These are phyloP conservation scores for Trypanosoma lewisi DNA, from an alignment of 208 protist species.

Conservation along the genomic window DNA sequence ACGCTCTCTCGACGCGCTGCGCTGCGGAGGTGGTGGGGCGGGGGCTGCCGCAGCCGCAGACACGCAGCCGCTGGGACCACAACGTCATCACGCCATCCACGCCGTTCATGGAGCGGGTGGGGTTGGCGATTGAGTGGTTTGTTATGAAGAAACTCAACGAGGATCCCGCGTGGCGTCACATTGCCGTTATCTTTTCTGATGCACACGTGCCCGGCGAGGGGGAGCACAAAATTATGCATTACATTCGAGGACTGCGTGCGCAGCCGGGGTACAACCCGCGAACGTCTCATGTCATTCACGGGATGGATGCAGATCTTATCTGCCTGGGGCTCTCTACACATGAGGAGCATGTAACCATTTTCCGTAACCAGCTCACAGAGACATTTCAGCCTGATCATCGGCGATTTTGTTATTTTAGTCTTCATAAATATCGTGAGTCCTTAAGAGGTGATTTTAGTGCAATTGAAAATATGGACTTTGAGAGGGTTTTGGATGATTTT, in stretches of 20 bases:
- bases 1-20: conserved; percentile 62
- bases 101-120: conserved; percentile 97
- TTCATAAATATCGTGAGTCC: conserved; percentile 65
- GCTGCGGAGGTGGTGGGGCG: conserved; percentile 59
- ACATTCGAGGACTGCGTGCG: conserved; percentile 83
- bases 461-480: conserved; percentile 90
- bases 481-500: conserved; percentile 98
- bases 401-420: conserved; percentile 89
- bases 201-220: conserved; percentile 97
- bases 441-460: conserved; percentile 79
- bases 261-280: conserved; percentile 95
- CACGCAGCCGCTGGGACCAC: conserved; percentile 93
- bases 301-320: conserved; percentile 99
- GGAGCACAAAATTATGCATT: conserved; percentile 95
- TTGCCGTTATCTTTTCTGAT: conserved; percentile 96
- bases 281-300: conserved; percentile 98
- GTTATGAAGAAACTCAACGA: conserved; percentile 93
- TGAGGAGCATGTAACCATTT: conserved; percentile 97
- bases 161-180: conserved; percentile 90
- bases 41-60: conserved; percentile 50
- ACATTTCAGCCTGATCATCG: conserved; percentile 73
- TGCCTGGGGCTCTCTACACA: conserved; percentile 98
- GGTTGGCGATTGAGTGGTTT: conserved; percentile 92
- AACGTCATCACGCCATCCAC: conserved; percentile 99
- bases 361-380: conserved; percentile 96